Evolutionary conservation across 2,329 filamentous ascomycete species (phyloP).

Genomic region (Exophiala phaeomuriformis): DNA sequence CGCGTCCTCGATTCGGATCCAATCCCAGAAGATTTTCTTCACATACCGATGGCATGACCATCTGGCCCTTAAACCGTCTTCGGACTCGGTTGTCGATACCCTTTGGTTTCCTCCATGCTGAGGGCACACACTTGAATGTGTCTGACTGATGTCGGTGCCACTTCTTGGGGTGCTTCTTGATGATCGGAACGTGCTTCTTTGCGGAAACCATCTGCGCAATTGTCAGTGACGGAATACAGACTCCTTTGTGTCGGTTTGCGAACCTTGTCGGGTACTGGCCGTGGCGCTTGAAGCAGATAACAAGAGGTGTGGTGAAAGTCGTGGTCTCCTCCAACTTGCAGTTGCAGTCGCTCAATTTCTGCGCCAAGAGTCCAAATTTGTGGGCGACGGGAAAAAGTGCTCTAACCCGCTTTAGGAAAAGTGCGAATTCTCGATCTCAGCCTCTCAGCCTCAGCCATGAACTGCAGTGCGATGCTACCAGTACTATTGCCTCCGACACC

Average conservation of each 20-base stretch:
- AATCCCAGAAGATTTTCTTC: background rate
- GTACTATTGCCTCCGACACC: background rate
- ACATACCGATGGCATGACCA: conserved; percentile 92
- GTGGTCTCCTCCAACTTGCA: conserved; percentile 18
- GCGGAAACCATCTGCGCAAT: conserved; percentile 81
- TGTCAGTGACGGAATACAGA: conserved; percentile 2
- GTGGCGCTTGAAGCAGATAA: conserved; percentile 36
- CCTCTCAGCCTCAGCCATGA: background rate
- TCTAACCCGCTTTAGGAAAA: background rate
- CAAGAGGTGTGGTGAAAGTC: conserved; percentile 35
- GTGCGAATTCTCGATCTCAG: background rate
- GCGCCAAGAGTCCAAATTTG: conserved; percentile 11
- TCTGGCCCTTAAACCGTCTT: conserved; percentile 92
- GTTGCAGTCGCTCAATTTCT: conserved; percentile 14
- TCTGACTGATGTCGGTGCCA: conserved; percentile 98
- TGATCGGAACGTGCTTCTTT: conserved; percentile 98
- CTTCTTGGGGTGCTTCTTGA: conserved; percentile 98
- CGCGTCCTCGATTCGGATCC: background rate
- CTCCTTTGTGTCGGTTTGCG: background rate
- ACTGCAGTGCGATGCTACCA: background rate
- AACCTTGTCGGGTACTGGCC: conserved; percentile 35
- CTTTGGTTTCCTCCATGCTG: conserved; percentile 98
- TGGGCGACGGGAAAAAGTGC: conserved; percentile 2
- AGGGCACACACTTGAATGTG: conserved; percentile 84
- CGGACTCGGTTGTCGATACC: conserved; percentile 99